phyloP scores from a whole-genome alignment of 139 green algal genomes.

The Chlamydomonas asymmetrica region DNA sequence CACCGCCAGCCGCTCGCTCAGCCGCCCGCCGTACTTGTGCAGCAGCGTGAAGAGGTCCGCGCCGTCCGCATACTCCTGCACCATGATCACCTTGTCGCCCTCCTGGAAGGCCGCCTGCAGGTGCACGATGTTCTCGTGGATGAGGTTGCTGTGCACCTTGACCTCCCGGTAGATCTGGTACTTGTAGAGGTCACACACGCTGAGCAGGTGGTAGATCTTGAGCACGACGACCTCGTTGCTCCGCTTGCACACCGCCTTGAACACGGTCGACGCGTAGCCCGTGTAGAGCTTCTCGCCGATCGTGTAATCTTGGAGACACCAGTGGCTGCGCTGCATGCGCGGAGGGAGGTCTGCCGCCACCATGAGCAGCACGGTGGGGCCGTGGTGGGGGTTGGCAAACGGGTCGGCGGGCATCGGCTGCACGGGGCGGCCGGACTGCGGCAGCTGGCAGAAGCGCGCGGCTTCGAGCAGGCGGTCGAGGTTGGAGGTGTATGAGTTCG shows the following conservation, averaged over 20 bases:
- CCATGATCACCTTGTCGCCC: conserved; percentile 46
- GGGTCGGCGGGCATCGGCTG: conserved; percentile 32
- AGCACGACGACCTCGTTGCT: conserved; percentile 51
- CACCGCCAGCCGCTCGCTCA: conserved; percentile 58
- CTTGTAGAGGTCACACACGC: conserved; percentile 58
- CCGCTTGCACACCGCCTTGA: conserved; percentile 55
- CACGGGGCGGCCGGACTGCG: conserved; percentile 19
- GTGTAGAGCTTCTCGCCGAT: conserved; percentile 64
- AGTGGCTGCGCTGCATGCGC: conserved; percentile 49
- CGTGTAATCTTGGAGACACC: conserved; percentile 54
- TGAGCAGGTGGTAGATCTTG: conserved; percentile 52
- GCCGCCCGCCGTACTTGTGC: conserved; percentile 58
- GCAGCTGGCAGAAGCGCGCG: conserved; percentile 36
- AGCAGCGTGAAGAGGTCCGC: conserved; percentile 58
- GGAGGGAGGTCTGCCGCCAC: conserved; percentile 48
- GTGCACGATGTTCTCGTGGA: conserved; percentile 62
- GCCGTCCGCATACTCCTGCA: conserved; percentile 62
- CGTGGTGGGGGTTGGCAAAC: conserved; percentile 29
- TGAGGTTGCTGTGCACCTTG: conserved; percentile 44
- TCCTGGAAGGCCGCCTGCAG: conserved; percentile 58
- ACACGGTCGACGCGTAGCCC: conserved; percentile 53
- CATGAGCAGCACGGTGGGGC: conserved; percentile 39
- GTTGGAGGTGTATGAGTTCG: conserved; percentile 31
- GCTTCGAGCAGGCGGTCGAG: conserved; percentile 35
- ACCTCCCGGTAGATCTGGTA: conserved; percentile 68